Conservation (phyloP, 768 basidiomycete genomes). For the Serpula lacrymans region DNA sequence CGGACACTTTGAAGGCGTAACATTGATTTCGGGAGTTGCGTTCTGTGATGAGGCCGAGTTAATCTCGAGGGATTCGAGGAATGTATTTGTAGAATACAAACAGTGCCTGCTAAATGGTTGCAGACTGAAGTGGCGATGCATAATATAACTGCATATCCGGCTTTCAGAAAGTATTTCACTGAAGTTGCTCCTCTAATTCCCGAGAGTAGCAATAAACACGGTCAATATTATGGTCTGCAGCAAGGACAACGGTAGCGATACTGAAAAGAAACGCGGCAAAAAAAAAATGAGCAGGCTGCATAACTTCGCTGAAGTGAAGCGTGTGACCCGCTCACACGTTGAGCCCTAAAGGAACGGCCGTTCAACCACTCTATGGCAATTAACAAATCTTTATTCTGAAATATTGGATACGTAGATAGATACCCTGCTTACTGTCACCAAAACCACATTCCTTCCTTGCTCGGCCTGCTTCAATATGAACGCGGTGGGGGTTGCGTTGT, state of each 20-base stretch:
- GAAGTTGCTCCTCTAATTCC: conserved; percentile 97
- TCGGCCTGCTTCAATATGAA: conserved; percentile 71
- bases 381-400: no score
- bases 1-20: conserved; percentile 59
- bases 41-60: no score
- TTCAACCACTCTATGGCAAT: conserved; percentile 83
- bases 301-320: conserved; percentile 1
- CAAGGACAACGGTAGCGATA: conserved; percentile 62
- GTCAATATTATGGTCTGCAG: conserved; percentile 1
- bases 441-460: conserved; percentile 72
- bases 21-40: conserved; percentile 46
- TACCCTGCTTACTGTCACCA: conserved; percentile 84
- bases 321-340: conserved; percentile 82
- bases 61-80: conserved; percentile 91
- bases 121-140: conserved; percentile 96
- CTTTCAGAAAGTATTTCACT: conserved; percentile 94
- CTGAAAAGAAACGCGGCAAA: conserved; percentile 93
- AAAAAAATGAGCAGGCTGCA: conserved; percentile 12
- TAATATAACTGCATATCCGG: conserved; percentile 98
- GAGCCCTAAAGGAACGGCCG: conserved; percentile 95
- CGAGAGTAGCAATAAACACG: conserved; percentile 27
- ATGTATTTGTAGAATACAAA: conserved; percentile 96
- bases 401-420: no score
- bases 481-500: conserved; percentile 76
- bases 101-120: conserved; percentile 98